phyloP scores from a whole-genome alignment of 306 rosid species.

The Luffa aegyptiaca region DNA sequence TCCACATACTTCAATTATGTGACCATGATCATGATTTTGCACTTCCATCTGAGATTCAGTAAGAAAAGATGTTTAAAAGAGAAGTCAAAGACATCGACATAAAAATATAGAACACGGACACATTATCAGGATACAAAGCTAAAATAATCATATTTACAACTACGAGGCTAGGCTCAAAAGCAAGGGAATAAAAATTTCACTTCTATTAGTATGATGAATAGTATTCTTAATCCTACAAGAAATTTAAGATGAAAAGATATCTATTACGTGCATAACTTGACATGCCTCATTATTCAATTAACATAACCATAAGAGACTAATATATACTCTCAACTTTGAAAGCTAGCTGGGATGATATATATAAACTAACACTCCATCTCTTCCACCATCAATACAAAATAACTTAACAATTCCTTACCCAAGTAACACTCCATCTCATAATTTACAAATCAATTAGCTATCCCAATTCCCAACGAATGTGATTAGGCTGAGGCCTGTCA shows the following conservation, averaged over 20 bases:
- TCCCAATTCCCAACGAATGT: too few species aligned
- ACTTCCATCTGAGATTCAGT: slow-evolving; percentile 39
- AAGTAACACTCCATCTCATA: neutral
- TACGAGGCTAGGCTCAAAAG: neutral
- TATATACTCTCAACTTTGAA: neutral
- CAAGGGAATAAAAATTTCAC: neutral
- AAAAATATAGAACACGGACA: neutral
- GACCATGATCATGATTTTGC: slow-evolving; percentile 26
- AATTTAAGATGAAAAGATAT: neutral
- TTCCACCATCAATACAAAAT: neutral
- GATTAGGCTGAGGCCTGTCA: neutral
- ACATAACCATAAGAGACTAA: neutral
- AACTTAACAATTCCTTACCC: neutral
- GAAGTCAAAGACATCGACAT: neutral
- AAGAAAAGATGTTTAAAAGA: neutral
- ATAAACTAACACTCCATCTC: neutral
- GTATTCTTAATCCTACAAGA: neutral
- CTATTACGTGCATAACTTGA: neutral
- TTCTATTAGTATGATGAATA: neutral
- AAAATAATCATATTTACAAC: neutral
- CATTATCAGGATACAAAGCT: neutral
- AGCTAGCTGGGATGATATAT: neutral
- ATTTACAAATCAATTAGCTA: neutral
- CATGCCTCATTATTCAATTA: neutral
- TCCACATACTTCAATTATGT: slow-evolving; percentile 36